Percentiles rank a stretch among this genome's conserved stretches.
These are phyloP conservation scores for Wickerhamiella infanticola DNA, from an alignment of 1,139 yeast genomes.

Conservation along the genomic window DNA sequence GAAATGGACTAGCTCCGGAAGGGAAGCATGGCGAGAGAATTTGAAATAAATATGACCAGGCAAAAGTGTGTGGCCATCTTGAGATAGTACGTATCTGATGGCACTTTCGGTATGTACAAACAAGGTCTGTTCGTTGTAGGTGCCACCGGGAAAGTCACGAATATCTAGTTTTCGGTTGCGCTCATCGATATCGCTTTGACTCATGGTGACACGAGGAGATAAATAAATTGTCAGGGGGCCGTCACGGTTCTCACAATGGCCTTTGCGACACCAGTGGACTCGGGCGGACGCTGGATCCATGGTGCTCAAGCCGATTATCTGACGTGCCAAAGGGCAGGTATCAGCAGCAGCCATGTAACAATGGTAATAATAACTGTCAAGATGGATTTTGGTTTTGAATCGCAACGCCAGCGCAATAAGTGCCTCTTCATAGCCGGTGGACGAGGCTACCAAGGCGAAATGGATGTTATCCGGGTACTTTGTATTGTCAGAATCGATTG, in stretches of 20 bases:
- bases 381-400: constrained; percentile 25
- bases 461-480: constrained; percentile 32
- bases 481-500: constrained; percentile 18
- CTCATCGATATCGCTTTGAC: constrained; percentile 4
- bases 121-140: constrained; percentile 5
- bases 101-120: constrained; percentile 4
- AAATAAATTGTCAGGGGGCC: constrained; percentile 17
- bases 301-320: constrained; percentile 13
- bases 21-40: constrained; percentile 44
- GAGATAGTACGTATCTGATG: constrained; percentile 4
- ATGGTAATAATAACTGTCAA: constrained; percentile 20
- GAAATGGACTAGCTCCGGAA: constrained; percentile 30
- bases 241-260: constrained; percentile 14
- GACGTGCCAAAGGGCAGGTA: constrained; percentile 9
- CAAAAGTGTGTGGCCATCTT: constrained; percentile 23
- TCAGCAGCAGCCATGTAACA: constrained; percentile 16
- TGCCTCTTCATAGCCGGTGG: constrained; percentile 42
- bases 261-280: constrained; percentile 24
- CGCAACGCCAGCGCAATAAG: constrained; percentile 31
- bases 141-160: constrained; percentile 2
- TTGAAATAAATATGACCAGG: constrained; percentile 30
- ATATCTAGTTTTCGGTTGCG: constrained; percentile 5
- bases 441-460: constrained; percentile 30
- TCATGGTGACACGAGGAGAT: constrained; percentile 26
- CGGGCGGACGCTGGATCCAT: constrained; percentile 14